Percentiles rank a stretch among this genome's conserved stretches.
These are phyloP conservation scores for Plenodomus lindquistii DNA, from an alignment of 2,329 filamentous ascomycete genomes.

Conservation along the genomic window DNA sequence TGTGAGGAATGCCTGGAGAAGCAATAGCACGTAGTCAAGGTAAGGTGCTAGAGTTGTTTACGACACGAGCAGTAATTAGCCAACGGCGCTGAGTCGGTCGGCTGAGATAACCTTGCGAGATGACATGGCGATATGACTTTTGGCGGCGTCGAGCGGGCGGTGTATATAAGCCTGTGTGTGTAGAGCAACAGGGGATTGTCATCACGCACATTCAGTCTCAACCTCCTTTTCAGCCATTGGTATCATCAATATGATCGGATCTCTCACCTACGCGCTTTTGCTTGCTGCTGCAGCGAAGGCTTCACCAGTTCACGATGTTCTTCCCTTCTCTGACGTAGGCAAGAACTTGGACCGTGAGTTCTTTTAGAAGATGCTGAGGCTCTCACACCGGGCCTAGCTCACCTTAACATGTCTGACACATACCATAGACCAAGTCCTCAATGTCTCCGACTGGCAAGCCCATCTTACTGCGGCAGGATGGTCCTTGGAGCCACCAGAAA, in stretches of 20 bases:
- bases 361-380: neutral
- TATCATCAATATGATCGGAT: neutral
- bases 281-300: neutral
- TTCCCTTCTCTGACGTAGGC: neutral
- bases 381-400: neutral
- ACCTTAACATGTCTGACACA: neutral
- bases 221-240: neutral
- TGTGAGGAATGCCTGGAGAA: neutral
- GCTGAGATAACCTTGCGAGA: neutral
- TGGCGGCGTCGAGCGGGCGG: neutral
- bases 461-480: neutral
- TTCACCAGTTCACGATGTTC: neutral
- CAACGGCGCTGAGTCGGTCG: neutral
- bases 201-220: neutral
- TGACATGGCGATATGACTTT: neutral
- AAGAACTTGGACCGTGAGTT: neutral
- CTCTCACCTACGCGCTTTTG: neutral
- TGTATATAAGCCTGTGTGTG: neutral
- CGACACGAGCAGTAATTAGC: neutral
- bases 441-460: neutral
- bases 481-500: neutral
- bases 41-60: neutral
- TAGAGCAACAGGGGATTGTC: neutral
- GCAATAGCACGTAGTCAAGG: neutral
- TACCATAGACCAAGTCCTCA: neutral